Conservation (phyloP, 768 basidiomycete genomes). For the Royoungia palumana region DNA sequence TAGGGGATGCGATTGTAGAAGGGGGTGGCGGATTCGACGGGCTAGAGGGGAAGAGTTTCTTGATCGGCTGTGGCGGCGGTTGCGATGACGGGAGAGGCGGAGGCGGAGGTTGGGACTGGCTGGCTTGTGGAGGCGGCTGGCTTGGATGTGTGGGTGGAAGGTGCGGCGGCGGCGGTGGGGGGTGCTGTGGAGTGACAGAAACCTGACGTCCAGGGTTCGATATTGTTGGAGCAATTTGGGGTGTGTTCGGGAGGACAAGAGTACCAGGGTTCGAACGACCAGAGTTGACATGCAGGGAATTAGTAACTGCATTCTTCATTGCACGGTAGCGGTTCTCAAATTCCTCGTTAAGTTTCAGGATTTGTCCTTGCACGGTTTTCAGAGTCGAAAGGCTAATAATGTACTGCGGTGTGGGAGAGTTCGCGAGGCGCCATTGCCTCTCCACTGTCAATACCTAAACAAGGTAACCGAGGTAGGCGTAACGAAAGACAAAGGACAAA, state of each 20-base stretch:
- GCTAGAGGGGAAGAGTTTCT: conserved; percentile 23
- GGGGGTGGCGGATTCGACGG: conserved; percentile 19
- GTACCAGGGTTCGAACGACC: conserved; percentile 5
- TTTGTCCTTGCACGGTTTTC: conserved; percentile 43
- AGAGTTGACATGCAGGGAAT: conserved; percentile 3
- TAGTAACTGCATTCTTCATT: conserved; percentile 16
- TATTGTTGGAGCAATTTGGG: conserved; percentile 18
- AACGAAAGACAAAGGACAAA: conserved; percentile 10
- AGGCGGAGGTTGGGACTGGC: conserved; percentile 3
- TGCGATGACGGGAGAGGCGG: conserved; percentile 10
- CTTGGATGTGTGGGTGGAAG: not conserved
- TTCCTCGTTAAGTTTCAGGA: conserved; percentile 40
- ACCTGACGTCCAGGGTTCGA: conserved; percentile 28
- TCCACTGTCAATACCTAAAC: conserved; percentile 43
- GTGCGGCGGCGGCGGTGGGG: not conserved
- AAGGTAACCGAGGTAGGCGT: conserved; percentile 4
- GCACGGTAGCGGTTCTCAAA: conserved; percentile 32
- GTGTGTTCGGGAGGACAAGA: conserved; percentile 19
- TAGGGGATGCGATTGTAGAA: conserved; percentile 27
- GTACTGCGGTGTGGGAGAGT: conserved; percentile 27
- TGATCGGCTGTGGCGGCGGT: conserved; percentile 8
- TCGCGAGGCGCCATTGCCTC: conserved; percentile 30
- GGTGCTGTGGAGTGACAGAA: conserved; percentile 20
- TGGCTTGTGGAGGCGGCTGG: conserved; percentile 11
- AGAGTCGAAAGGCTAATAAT: conserved; percentile 38